Evolutionary conservation across 2,329 filamentous ascomycete genomes (phyloP).

Genomic region (Cordyceps cateniannulata): DNA sequence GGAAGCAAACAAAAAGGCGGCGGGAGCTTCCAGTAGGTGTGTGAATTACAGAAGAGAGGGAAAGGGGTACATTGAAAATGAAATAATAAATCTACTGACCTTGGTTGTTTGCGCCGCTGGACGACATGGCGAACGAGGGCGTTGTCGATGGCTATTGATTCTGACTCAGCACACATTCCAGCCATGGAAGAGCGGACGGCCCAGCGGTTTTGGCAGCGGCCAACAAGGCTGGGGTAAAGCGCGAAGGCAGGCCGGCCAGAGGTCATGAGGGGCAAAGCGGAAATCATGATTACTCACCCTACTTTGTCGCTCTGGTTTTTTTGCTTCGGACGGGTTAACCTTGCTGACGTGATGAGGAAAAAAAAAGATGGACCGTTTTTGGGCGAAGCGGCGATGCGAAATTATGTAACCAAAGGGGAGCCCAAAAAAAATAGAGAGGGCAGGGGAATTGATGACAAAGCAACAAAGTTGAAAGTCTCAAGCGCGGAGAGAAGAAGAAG

Average conservation of each 20-base stretch:
- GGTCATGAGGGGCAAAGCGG: background rate
- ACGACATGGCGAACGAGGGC: conserved; percentile 27
- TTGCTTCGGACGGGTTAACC: background rate
- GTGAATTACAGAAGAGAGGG: background rate
- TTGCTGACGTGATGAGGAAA: conserved; percentile 13
- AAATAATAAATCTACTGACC: conserved; percentile 22
- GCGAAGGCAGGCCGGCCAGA: background rate
- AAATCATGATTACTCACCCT: conserved; percentile 11
- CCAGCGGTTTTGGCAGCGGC: background rate
- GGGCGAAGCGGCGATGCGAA: conserved; percentile 5
- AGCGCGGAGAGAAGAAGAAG: background rate
- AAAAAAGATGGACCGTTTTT: conserved; percentile 10
- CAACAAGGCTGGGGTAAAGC: background rate
- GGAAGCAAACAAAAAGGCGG: background rate
- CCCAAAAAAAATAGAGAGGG: background rate
- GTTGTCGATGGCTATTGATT: conserved; percentile 20
- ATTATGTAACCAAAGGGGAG: conserved; percentile 11
- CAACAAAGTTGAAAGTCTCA: background rate
- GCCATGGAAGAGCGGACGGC: background rate
- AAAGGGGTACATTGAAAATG: background rate
- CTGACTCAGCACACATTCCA: conserved; percentile 29
- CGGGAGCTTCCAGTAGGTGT: conserved; percentile 10
- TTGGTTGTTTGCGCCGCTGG: conserved; percentile 27
- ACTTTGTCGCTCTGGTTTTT: background rate
- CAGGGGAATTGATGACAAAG: conserved; percentile 10